Evolutionary conservation across 2,329 filamentous ascomycete genomes (phyloP).

Genomic region (Endoconidiophora polonica): DNA sequence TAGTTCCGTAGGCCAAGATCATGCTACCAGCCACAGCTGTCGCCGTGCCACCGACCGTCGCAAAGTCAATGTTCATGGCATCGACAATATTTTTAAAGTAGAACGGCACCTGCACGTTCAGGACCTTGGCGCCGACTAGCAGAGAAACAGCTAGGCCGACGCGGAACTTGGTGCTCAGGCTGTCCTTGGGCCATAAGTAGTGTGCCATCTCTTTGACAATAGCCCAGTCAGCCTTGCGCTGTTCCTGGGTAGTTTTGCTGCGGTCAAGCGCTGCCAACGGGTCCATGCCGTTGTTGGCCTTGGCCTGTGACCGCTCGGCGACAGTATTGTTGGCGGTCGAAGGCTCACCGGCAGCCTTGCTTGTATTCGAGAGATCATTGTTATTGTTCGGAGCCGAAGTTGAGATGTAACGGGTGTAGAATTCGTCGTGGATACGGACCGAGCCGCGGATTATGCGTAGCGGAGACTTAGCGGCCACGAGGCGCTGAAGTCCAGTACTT

Average conservation of each 20-base stretch:
- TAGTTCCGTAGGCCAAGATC: constrained; percentile 82
- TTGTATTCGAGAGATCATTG: not conserved
- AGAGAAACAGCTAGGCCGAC: constrained; percentile 73
- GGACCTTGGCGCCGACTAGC: constrained; percentile 75
- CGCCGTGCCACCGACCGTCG: constrained; percentile 71
- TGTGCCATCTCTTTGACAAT: constrained; percentile 96
- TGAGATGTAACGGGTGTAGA: constrained; percentile 7
- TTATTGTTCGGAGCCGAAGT: not conserved
- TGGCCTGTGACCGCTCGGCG: constrained; percentile 3
- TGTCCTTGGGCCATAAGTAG: constrained; percentile 90
- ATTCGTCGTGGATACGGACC: constrained; percentile 7
- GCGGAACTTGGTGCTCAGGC: constrained; percentile 53
- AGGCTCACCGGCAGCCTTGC: too few relatives aligned
- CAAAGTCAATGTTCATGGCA: constrained; percentile 90
- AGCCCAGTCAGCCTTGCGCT: constrained; percentile 93
- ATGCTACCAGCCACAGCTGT: constrained; percentile 79
- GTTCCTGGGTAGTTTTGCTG: constrained; percentile 57
- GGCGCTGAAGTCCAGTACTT: not conserved
- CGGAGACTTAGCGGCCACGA: constrained; percentile 1
- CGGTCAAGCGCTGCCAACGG: constrained; percentile 44
- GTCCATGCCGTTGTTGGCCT: constrained; percentile 22
- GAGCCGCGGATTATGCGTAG: constrained; percentile 8
- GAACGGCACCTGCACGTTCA: constrained; percentile 96
- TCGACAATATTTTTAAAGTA: constrained; percentile 99
- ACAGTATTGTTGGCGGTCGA: not conserved